Evolutionary conservation across 2,329 filamentous ascomycete species (phyloP), one percentile per base, ranked within the genome.

Genomic region (Cytospora mali): DNA sequence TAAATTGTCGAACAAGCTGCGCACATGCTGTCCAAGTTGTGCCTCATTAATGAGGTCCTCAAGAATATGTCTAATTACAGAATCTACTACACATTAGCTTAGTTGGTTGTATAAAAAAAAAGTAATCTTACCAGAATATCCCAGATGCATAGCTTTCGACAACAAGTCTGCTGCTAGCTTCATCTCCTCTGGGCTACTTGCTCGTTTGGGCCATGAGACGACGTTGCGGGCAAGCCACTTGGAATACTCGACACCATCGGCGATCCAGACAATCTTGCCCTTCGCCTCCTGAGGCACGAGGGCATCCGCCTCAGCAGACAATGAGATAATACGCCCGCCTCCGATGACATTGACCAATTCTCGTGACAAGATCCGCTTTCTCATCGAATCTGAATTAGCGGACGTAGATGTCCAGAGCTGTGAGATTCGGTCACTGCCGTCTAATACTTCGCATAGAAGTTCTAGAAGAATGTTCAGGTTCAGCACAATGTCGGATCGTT

Each of bases 151-250:
- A 1, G 85, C 80, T 66, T 88, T 88, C 4, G 84, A 75, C 16
- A 86, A 75, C 1, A 88, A 55, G 3, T 81, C 78, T 18, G 78
- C 78, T 50, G 76, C 79, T 9, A 81, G 69, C 55, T 76, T 81
- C 14, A 73, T 64, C 10, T 77, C 75, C 10, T 78, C 71, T 68
- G 61, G 66, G 33, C 66, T 3, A 7, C 58, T 25, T 18, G 27
- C 73, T 61, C 61, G 68, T 52, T 67, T 72, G 50, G 70, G 75
- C 78, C 75, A 88, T 28, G 67, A 71, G 31, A 72, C 78, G 55
- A 95, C 79, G 71, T 88, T 91, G 16, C 74, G 75, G 2, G 87
- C 89, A 46, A 97, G 74, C 93, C 93, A 97, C 31, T 75, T 75
- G 14, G 85, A 83, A 75, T 91, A 96, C 21, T 81, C 73, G 28